Percentiles rank a stretch among this genome's conserved stretches.
Conservation (phyloP, 345 rosid species). For the Euphorbia peplus region DNA sequence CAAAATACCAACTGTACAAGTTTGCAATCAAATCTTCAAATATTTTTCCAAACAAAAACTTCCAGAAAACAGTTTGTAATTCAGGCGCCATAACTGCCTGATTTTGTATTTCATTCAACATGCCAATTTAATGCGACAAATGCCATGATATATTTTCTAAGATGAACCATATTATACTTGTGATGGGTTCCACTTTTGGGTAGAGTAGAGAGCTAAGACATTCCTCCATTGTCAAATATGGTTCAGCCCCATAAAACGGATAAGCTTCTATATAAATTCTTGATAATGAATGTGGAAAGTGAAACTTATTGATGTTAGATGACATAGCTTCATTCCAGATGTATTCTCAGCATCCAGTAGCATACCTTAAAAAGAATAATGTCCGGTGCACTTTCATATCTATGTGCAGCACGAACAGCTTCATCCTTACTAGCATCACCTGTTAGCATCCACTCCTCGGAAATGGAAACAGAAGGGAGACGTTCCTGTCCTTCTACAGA, state of each 20-base stretch:
- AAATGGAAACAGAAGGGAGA: slow-evolving; percentile 76
- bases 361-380: slow-evolving; percentile 86
- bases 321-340: not conserved
- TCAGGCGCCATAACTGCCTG: not conserved
- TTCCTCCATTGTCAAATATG: not conserved
- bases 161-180: not conserved
- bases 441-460: slow-evolving; percentile 95
- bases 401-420: slow-evolving; percentile 76
- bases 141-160: not conserved
- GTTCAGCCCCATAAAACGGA: not conserved
- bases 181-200: not conserved
- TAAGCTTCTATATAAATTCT: not conserved
- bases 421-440: slow-evolving; percentile 78
- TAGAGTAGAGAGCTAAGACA: not conserved
- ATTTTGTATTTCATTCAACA: not conserved
- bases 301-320: not conserved
- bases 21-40: slow-evolving; percentile 7
- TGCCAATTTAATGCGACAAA: not conserved
- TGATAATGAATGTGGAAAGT: slow-evolving; percentile 2
- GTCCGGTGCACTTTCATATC: slow-evolving; percentile 92
- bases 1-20: not conserved
- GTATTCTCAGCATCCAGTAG: slow-evolving; percentile 4
- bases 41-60: slow-evolving; percentile 1
- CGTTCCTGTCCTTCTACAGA: slow-evolving; percentile 79
- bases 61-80: not conserved